phyloP scores from a whole-genome alignment of 2,329 filamentous ascomycete genomes.

The Thermothelomyces thermophilus region DNA sequence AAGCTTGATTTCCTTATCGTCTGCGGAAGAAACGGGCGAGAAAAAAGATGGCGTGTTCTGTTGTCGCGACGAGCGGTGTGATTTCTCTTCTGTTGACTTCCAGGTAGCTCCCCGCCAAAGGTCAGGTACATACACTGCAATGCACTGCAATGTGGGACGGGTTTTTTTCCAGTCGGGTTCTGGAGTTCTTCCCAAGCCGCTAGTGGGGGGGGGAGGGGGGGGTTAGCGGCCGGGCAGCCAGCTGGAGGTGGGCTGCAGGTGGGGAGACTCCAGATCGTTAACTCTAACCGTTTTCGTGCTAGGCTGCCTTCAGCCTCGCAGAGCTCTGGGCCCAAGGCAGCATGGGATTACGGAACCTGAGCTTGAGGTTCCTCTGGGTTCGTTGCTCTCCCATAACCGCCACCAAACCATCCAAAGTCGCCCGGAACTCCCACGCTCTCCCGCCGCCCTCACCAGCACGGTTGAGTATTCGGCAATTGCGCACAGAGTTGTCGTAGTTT shows the following conservation, averaged over 20 bases:
- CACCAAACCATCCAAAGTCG: constrained; percentile 4
- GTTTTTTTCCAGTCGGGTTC: constrained; percentile 24
- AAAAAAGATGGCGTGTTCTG: constrained; percentile 3
- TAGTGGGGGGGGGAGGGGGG: constrained; percentile 4
- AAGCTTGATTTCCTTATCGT: constrained; percentile 17
- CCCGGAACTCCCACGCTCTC: background rate
- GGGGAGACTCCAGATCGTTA: constrained; percentile 1
- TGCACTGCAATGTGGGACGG: constrained; percentile 21
- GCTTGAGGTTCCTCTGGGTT: constrained; percentile 20
- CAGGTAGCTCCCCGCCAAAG: constrained; percentile 23
- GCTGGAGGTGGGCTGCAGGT: constrained; percentile 7
- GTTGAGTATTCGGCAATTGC: too few relatives aligned
- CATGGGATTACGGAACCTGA: constrained; percentile 29
- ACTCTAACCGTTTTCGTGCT: constrained; percentile 18
- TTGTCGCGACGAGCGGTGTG: constrained; percentile 9
- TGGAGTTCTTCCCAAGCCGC: constrained; percentile 22
- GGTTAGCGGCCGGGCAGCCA: background rate
- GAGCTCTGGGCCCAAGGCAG: constrained; percentile 26
- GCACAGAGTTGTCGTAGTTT: background rate
- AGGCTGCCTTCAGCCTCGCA: constrained; percentile 24
- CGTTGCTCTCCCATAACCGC: constrained; percentile 10
- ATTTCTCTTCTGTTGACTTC: constrained; percentile 14
- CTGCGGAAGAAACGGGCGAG: background rate
- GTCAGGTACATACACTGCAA: background rate
- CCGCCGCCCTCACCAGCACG: background rate